A percentile compares a stretch with the other conserved stretches of the same genome.
Conservation (phyloP, 75 land plant species). For the Adiantum capillusveneris region DNA sequence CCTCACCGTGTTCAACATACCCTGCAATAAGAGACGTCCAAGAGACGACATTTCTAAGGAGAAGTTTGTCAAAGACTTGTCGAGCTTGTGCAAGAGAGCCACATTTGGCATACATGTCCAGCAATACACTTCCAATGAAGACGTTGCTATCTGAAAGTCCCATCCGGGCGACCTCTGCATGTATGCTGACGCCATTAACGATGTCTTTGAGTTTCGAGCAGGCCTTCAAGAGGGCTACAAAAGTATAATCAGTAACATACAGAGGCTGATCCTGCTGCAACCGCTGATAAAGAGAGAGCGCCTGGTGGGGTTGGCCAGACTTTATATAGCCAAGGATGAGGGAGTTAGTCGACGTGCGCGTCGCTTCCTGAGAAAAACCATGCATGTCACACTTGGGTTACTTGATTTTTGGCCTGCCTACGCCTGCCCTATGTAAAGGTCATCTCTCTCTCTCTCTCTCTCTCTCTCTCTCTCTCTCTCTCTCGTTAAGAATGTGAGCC, state of each 20-base stretch:
- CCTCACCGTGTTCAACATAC: slow-evolving; percentile 34
- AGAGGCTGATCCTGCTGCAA: no score
- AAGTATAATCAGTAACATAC: background rate
- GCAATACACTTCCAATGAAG: slow-evolving; percentile 36
- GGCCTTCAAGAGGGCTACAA: background rate
- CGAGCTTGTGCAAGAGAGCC: slow-evolving; percentile 37
- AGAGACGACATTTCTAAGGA: slow-evolving; percentile 44
- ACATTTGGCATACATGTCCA: slow-evolving; percentile 39
- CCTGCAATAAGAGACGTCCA: slow-evolving; percentile 67
- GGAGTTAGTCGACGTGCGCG: no score
- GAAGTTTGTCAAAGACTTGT: slow-evolving; percentile 47
- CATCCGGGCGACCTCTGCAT: slow-evolving; percentile 27
- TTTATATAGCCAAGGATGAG: no score
- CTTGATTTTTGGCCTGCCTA: no score
- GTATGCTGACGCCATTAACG: slow-evolving; percentile 18
- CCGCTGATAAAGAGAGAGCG: no score
- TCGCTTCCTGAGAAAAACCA: no score
- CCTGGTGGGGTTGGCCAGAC: no score
- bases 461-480: no score
- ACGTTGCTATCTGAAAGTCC: slow-evolving; percentile 11
- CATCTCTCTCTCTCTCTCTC: no score
- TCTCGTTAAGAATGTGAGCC: no score
- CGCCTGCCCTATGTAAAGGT: no score
- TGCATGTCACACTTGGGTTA: no score
- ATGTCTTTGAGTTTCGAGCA: background rate